Conservation (phyloP, 331 rosid genomes). For the Ulmus americana region DNA sequence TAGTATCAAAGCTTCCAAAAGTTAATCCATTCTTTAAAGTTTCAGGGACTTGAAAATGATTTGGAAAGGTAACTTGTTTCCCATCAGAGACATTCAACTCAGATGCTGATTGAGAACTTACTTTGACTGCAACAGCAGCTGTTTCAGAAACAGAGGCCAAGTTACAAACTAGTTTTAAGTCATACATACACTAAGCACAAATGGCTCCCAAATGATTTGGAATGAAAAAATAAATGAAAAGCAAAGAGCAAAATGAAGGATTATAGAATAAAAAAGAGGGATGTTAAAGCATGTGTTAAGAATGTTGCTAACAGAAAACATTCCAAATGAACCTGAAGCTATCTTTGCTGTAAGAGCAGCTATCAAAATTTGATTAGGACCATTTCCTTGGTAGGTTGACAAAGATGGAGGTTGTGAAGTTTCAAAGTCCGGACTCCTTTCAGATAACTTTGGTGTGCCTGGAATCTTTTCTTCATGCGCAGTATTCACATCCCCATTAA, state of each 20-base stretch:
- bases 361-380: conserved; percentile 28
- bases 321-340: conserved; percentile 21
- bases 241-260: background rate
- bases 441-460: conserved; percentile 32
- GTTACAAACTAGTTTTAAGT: background rate
- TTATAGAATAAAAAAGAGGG: background rate
- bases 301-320: conserved; percentile 4
- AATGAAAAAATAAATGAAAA: background rate
- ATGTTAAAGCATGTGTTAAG: background rate
- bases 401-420: conserved; percentile 21
- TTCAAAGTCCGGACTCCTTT: conserved; percentile 24
- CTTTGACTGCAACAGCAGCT: conserved; percentile 35
- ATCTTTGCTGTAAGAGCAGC: too few relatives aligned
- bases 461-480: conserved; percentile 16
- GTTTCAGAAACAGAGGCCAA: conserved; percentile 35
- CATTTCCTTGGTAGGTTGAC: conserved; percentile 31
- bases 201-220: background rate
- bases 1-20: conserved; percentile 69
- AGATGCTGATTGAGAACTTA: conserved; percentile 29
- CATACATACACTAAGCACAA: background rate
- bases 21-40: conserved; percentile 62
- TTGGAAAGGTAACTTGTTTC: conserved; percentile 70
- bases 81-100: conserved; percentile 26
- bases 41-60: conserved; percentile 69
- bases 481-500: conserved; percentile 23